A percentile compares a stretch with the other conserved stretches of the same genome.
phyloP scores from a whole-genome alignment of 257 asterid genomes.

The Coffea canephora region DNA sequence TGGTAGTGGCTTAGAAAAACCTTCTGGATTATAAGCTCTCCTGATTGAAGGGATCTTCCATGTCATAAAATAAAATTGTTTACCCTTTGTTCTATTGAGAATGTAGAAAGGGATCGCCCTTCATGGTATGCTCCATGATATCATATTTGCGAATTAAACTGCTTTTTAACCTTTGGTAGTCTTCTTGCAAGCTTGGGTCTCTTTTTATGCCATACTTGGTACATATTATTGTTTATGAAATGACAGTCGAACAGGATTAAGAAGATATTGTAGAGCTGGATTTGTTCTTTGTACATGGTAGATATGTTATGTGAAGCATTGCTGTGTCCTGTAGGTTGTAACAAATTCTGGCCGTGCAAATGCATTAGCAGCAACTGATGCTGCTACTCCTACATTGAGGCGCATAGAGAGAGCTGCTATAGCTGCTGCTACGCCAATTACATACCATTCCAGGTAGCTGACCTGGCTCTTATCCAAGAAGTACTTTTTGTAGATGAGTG shows the following conservation, averaged over 20 bases:
- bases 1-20: neutral
- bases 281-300: neutral
- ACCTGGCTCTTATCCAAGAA: conserved; percentile 13
- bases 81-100: neutral
- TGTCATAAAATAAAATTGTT: neutral
- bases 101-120: neutral
- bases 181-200: neutral
- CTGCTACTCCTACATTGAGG: conserved; percentile 92
- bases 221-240: too few species aligned
- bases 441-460: conserved; percentile 83
- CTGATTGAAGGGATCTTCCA: neutral
- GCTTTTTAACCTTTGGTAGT: neutral
- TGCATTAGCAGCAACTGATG: conserved; percentile 96
- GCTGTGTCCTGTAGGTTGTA: conserved; percentile 57
- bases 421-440: conserved; percentile 98
- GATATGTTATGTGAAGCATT: neutral
- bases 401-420: conserved; percentile 99
- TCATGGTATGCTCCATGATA: neutral
- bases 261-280: neutral
- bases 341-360: conserved; percentile 98
- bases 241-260: neutral
- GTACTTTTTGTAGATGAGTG: neutral
- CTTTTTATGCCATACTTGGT: neutral
- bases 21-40: neutral
- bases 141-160: neutral